phyloP scores from a whole-genome alignment of 2,329 filamentous ascomycete genomes.

The Diaporthe citriasiana region DNA sequence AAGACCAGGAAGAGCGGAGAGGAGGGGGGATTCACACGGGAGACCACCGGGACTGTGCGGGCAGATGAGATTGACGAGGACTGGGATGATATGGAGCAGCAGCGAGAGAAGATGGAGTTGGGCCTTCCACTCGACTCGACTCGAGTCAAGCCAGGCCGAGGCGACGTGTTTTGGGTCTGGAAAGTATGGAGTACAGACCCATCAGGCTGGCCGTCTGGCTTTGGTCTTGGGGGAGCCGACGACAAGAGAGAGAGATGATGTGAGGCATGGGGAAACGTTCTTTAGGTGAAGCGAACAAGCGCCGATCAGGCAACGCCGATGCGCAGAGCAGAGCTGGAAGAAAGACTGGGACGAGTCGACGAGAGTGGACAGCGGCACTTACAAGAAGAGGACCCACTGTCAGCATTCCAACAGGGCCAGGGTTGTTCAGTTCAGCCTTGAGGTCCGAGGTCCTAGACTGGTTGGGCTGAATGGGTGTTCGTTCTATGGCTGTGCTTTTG shows the following conservation, averaged over 20 bases:
- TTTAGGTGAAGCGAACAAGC: slow-evolving; percentile 25
- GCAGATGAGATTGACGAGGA: slow-evolving; percentile 30
- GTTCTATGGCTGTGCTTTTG: background rate
- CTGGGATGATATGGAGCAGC: slow-evolving; percentile 21
- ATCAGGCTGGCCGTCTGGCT: background rate
- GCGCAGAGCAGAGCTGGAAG: slow-evolving; percentile 16
- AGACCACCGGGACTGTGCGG: slow-evolving; percentile 9
- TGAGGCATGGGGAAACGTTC: slow-evolving; percentile 29
- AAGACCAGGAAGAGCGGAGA: slow-evolving; percentile 17
- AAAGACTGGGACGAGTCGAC: slow-evolving; percentile 19
- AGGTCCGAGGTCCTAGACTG: slow-evolving; percentile 2
- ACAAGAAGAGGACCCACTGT: slow-evolving; percentile 32
- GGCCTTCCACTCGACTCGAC: background rate
- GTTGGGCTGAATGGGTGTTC: background rate
- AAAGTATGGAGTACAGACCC: slow-evolving; percentile 4
- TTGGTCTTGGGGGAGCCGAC: background rate
- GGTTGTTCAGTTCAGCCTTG: slow-evolving; percentile 14
- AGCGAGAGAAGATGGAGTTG: slow-evolving; percentile 31
- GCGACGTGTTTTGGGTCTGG: background rate
- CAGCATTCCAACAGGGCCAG: slow-evolving; percentile 34
- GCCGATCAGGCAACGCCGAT: slow-evolving; percentile 23
- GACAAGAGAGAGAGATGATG: slow-evolving; percentile 14
- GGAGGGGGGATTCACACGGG: slow-evolving; percentile 11
- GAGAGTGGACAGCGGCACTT: slow-evolving; percentile 29
- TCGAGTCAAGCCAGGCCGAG: background rate